Evolutionary conservation across 2,329 filamentous ascomycete genomes (phyloP).

Genomic region (Exophiala sp.): DNA sequence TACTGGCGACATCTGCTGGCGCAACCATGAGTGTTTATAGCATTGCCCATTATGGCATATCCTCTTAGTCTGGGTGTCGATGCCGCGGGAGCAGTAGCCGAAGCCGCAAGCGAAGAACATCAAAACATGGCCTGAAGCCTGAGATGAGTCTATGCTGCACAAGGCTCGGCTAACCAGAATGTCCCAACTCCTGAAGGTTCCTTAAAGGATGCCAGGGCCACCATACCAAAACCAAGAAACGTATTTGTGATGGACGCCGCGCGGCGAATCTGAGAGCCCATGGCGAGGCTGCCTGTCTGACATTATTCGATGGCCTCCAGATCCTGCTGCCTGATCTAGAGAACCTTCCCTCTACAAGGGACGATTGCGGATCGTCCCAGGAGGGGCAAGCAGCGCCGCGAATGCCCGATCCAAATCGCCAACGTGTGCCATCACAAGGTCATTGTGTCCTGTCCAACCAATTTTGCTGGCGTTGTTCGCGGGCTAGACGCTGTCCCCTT

Average conservation of each 20-base stretch:
- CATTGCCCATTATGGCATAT: conserved; percentile 31
- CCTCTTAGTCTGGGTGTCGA: conserved; percentile 33
- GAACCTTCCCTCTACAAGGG: conserved; percentile 16
- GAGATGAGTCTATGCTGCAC: conserved; percentile 33
- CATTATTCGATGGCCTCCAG: conserved; percentile 26
- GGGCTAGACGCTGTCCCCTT: conserved; percentile 31
- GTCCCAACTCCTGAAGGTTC: conserved; percentile 33
- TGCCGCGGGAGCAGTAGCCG: conserved; percentile 31
- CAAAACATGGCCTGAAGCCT: conserved; percentile 29
- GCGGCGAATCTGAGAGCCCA: conserved; percentile 31
- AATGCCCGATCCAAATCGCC: conserved; percentile 32
- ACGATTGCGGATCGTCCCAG: conserved; percentile 34
- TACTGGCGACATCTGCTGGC: conserved; percentile 27
- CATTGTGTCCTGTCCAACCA: conserved; percentile 32
- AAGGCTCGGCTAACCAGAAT: conserved; percentile 29
- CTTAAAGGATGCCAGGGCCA: conserved; percentile 32
- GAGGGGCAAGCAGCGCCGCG: conserved; percentile 33
- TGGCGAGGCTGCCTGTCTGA: conserved; percentile 29
- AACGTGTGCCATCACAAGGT: conserved; percentile 33
- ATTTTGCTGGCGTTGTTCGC: conserved; percentile 30
- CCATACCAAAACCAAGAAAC: conserved; percentile 32
- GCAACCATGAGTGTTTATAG: conserved; percentile 29
- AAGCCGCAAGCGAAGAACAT: conserved; percentile 30
- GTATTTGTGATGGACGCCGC: conserved; percentile 31
- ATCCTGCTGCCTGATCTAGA: conserved; percentile 26